phyloP scores from a whole-genome alignment of 768 basidiomycete genomes.

The Auricularia cornea region DNA sequence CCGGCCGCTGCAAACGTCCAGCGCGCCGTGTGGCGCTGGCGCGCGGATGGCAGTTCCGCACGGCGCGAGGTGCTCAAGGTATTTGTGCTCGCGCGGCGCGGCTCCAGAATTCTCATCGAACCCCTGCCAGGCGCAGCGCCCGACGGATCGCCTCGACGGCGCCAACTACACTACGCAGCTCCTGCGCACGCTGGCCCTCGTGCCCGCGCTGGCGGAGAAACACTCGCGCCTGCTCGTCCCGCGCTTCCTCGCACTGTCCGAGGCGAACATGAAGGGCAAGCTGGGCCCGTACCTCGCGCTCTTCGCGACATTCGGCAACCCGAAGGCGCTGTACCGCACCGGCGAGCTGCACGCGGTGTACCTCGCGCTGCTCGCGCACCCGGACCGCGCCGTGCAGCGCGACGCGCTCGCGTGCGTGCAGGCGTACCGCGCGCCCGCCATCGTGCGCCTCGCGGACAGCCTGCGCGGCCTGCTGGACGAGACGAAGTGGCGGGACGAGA shows the following conservation, averaged over 20 bases:
- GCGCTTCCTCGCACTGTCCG: constrained; percentile 52
- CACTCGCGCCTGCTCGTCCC: constrained; percentile 85
- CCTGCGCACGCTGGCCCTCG: constrained; percentile 58
- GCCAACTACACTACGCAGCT: constrained; percentile 76
- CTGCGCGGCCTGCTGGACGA: constrained; percentile 72
- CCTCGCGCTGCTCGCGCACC: constrained; percentile 69
- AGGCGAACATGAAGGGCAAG: background rate
- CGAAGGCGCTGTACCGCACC: constrained; percentile 74
- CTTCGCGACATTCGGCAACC: constrained; percentile 85
- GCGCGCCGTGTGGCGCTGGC: background rate
- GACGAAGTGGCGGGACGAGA: constrained; percentile 80
- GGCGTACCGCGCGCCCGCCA: constrained; percentile 64
- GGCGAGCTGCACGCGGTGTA: constrained; percentile 60
- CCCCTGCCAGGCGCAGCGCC: constrained; percentile 24
- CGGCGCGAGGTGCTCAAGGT: background rate
- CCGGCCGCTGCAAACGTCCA: constrained; percentile 36
- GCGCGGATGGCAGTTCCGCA: background rate
- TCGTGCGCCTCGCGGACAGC: constrained; percentile 51
- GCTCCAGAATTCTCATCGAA: background rate
- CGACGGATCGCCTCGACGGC: constrained; percentile 53
- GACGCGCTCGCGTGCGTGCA: constrained; percentile 70
- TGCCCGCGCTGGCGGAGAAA: constrained; percentile 67
- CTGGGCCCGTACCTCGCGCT: constrained; percentile 58
- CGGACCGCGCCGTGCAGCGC: constrained; percentile 70
- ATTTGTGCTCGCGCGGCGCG: background rate